Percentiles rank a stretch among this genome's conserved stretches.
These are phyloP conservation scores for Yarrowia sp. DNA, from an alignment of 805 yeast genomes.

Conservation along the genomic window DNA sequence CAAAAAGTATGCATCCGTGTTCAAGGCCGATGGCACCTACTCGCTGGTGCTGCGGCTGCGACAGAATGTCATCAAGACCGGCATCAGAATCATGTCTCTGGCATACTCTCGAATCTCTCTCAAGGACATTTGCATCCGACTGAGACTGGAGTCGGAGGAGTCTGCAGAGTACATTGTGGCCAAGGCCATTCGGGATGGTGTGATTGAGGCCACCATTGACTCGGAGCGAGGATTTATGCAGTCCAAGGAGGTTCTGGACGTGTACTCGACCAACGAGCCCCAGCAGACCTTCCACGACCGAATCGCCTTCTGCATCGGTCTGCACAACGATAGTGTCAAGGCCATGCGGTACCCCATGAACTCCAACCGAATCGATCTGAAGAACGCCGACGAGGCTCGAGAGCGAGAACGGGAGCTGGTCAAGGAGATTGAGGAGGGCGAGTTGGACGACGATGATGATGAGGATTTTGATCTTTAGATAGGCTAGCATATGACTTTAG, in stretches of 20 bases:
- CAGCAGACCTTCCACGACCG: slow-evolving; percentile 90
- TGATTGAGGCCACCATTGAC: slow-evolving; percentile 91
- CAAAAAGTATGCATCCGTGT: slow-evolving; percentile 62
- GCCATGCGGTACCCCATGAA: slow-evolving; percentile 89
- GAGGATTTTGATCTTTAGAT: slow-evolving; percentile 40
- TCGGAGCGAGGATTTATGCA: slow-evolving; percentile 92
- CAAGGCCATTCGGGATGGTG: slow-evolving; percentile 96
- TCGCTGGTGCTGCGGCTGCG: slow-evolving; percentile 87
- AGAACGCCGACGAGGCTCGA: slow-evolving; percentile 61
- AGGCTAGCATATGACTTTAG: slow-evolving; percentile 32
- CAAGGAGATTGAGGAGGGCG: slow-evolving; percentile 54
- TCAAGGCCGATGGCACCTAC: slow-evolving; percentile 79
- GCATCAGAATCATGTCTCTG: slow-evolving; percentile 89
- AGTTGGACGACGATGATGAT: slow-evolving; percentile 53
- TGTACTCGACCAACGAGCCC: slow-evolving; percentile 87
- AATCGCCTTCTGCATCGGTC: slow-evolving; percentile 85
- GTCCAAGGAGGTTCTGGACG: slow-evolving; percentile 82
- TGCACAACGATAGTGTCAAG: slow-evolving; percentile 89
- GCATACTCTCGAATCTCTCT: slow-evolving; percentile 90
- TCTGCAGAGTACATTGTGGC: slow-evolving; percentile 97
- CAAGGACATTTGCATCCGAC: slow-evolving; percentile 90
- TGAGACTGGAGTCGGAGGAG: slow-evolving; percentile 91
- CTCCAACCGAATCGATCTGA: slow-evolving; percentile 58
- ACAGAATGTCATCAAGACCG: slow-evolving; percentile 97
- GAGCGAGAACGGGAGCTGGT: slow-evolving; percentile 62